Conservation (phyloP, 2,329 filamentous ascomycete species). For the Exophiala oligosperma region DNA sequence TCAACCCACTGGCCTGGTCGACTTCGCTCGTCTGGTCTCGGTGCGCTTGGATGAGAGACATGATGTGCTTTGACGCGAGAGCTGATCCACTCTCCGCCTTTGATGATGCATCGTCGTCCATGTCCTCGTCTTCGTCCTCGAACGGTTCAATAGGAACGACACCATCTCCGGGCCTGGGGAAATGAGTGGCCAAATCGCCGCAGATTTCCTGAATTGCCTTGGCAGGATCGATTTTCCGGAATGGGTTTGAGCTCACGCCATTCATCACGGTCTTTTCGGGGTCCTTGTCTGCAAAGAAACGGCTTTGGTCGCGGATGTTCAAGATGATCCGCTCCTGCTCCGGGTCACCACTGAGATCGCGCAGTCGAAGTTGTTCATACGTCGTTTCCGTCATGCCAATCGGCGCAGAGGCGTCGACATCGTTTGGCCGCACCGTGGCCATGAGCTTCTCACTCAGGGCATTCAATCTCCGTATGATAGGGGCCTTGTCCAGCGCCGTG, state of each 20-base stretch:
- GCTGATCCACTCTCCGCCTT: slow-evolving; percentile 69
- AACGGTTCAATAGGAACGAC: slow-evolving; percentile 24
- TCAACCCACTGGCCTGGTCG: slow-evolving; percentile 47
- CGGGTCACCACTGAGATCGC: slow-evolving; percentile 74
- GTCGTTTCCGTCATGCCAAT: slow-evolving; percentile 70
- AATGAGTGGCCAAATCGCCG: slow-evolving; percentile 18
- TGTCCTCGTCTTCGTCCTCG: slow-evolving; percentile 24
- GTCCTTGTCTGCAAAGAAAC: slow-evolving; percentile 65
- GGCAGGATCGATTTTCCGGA: slow-evolving; percentile 23
- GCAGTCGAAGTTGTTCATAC: slow-evolving; percentile 72
- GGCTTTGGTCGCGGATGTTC: slow-evolving; percentile 83
- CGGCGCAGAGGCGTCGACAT: slow-evolving; percentile 65
- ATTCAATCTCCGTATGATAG: slow-evolving; percentile 87
- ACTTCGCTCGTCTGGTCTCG: slow-evolving; percentile 47
- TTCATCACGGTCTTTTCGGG: slow-evolving; percentile 43
- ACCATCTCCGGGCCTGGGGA: slow-evolving; percentile 24
- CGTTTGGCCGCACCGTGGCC: slow-evolving; percentile 77
- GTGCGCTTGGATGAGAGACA: slow-evolving; percentile 58
- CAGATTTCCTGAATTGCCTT: slow-evolving; percentile 25
- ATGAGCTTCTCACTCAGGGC: slow-evolving; percentile 91
- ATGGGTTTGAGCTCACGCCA: slow-evolving; percentile 33
- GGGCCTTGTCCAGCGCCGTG: slow-evolving; percentile 70
- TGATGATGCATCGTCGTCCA: slow-evolving; percentile 42
- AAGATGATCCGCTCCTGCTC: slow-evolving; percentile 78
- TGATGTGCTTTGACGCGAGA: slow-evolving; percentile 59